Conservation (phyloP, 2,329 filamentous ascomycete species). For the Colletotrichum sojae region DNA sequence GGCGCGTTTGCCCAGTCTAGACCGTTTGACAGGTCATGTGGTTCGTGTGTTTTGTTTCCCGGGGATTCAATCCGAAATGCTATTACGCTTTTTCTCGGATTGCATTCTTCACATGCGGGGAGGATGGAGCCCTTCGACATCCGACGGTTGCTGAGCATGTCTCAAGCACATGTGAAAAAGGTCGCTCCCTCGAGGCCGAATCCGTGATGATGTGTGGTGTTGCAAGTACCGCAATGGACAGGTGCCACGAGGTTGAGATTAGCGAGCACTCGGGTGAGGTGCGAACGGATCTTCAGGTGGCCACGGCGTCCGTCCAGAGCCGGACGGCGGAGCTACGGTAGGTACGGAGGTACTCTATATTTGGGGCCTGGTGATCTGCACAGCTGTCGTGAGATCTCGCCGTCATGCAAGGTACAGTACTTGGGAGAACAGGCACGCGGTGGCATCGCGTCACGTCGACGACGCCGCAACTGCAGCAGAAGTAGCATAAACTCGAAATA, state of each 20-base stretch:
- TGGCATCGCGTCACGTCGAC: not conserved
- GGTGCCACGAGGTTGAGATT: conserved; percentile 4
- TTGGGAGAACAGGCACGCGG: not conserved
- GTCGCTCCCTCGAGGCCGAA: not conserved
- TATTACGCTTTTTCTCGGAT: too few species aligned
- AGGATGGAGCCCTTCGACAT: too few species aligned
- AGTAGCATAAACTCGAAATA: not conserved
- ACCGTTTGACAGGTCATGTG: too few species aligned
- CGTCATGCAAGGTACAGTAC: not conserved
- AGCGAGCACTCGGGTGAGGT: not conserved
- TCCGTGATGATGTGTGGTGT: not conserved
- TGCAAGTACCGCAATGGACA: not conserved
- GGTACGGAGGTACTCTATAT: not conserved
- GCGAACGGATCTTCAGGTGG: conserved; percentile 22
- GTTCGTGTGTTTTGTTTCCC: too few species aligned
- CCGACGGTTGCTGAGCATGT: too few species aligned
- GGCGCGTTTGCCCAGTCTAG: too few species aligned
- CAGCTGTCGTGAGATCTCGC: conserved; percentile 8
- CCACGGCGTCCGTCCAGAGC: conserved; percentile 14
- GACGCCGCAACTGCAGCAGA: not conserved
- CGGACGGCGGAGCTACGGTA: not conserved
- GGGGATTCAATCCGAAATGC: too few species aligned
- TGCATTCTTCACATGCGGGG: too few species aligned
- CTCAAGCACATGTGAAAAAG: not conserved
- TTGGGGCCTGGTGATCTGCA: conserved; percentile 32